A percentile compares a stretch with the other conserved stretches of the same genome.
Evolutionary conservation across 371 early-diverging fungal species (phyloP).

Genomic region (Mortierella sp.): DNA sequence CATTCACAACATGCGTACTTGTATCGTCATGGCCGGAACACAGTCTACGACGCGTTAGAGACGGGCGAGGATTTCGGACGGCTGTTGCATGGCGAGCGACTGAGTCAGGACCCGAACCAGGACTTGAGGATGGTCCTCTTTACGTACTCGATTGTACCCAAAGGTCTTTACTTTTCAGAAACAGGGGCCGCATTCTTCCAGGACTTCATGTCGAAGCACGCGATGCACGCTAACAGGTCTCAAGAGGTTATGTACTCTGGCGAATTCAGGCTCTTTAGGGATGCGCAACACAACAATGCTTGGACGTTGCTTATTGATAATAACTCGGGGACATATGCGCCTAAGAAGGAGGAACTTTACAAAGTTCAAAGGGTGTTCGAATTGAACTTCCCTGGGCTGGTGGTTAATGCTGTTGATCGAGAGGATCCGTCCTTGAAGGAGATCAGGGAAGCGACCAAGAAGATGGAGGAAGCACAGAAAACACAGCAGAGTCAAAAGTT

Average conservation of each 20-base stretch:
- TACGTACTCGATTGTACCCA: slow-evolving; percentile 43
- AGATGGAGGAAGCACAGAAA: slow-evolving; percentile 15
- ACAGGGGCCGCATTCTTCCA: slow-evolving; percentile 53
- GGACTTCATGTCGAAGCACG: slow-evolving; percentile 56
- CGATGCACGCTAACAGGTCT: slow-evolving; percentile 52
- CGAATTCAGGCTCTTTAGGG: slow-evolving; percentile 43
- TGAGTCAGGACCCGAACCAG: slow-evolving; percentile 23
- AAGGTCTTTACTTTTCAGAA: slow-evolving; percentile 52
- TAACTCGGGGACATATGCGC: slow-evolving; percentile 51
- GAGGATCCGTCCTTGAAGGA: slow-evolving; percentile 42
- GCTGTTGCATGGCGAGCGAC: slow-evolving; percentile 34
- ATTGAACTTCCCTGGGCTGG: slow-evolving; percentile 42
- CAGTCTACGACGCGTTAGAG: slow-evolving; percentile 16
- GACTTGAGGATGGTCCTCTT: slow-evolving; percentile 44
- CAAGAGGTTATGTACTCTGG: slow-evolving; percentile 46
- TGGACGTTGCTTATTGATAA: slow-evolving; percentile 54
- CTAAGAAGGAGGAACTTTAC: slow-evolving; percentile 38
- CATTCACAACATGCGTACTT: slow-evolving; percentile 52
- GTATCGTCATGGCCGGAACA: slow-evolving; percentile 42
- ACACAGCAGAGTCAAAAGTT: slow-evolving; percentile 24
- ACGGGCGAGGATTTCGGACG: slow-evolving; percentile 29
- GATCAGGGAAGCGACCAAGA: slow-evolving; percentile 39
- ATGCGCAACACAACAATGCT: slow-evolving; percentile 10
- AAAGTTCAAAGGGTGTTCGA: slow-evolving; percentile 40
- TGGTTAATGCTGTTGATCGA: slow-evolving; percentile 34